Base-by-base conservation (phyloP, 352 stramenopile genomes). In the Phytopythium aichiense region DNA sequence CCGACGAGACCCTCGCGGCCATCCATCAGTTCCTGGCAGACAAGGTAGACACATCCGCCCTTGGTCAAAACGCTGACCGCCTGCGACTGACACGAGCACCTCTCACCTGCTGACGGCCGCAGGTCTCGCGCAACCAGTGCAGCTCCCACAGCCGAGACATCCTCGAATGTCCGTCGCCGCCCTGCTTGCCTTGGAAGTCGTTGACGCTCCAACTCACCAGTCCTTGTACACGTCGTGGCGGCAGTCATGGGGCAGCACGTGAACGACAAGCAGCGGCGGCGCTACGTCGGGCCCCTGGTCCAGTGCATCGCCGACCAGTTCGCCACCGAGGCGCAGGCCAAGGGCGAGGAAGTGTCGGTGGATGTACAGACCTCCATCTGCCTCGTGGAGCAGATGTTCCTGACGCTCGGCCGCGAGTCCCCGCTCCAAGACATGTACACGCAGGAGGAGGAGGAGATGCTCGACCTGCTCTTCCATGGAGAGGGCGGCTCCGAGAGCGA, bases 391-490 rank as follows among this genome's bases (percentile, higher is more conserved):
- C 77, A 88, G 65, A 75, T 86, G 64, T 78, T 90, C 50, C 64
- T 84, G 8, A 65, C 68, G 0, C 37, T 84, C 5, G 83, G 81
- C 25, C 74, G 81, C n/a, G 65, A 62, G 12, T 90, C 83, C 18
- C 83, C 83, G 22, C 63, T 92, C 4, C 62, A 88, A 38, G 77
- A 88, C 61, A 92, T 92, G 69, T 92, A 92, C 74, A 90, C 81
- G 7, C 69, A 68, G 12, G 81, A 92, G 56, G 79, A 92, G 69
- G 81, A 89, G 53, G 77, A 85, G 28, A 77, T 92, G 76, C 73
- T 92, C 8, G 69, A 91, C 22, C 61, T 79, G 53, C 70, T 92
- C 7, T 70, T 79, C 50, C 61, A 63, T 38, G 74, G 53, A 25
- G 67, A 68, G 33, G 60, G 64, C 16, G 52, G 38, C n/a, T 30